Base-by-base conservation (phyloP, 225 moss, liverwort and hornwort genomes). In the Antitrichia curtipendula region DNA sequence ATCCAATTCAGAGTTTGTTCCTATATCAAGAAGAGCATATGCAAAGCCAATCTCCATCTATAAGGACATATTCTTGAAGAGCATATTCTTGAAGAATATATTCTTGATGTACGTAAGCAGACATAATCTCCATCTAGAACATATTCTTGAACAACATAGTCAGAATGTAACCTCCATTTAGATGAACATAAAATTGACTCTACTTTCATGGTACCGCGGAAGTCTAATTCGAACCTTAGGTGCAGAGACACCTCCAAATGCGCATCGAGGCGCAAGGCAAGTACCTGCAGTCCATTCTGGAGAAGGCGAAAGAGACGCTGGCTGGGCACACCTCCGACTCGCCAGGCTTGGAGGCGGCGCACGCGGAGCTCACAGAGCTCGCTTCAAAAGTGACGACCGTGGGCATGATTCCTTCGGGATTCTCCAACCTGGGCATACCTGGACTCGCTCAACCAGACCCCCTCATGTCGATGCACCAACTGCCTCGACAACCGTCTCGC, bases 211-310 rank as follows among this genome's bases (percentile, higher is more conserved):
- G 57, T 47, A 21, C 47, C 5, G 13, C 21, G 11, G 69, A 56
- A 84, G 47, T 70, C 28, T 86, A n/a, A 70, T 80, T 56, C 21
- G 6, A 80, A 77, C 54, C n/a, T 59, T 84, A 97, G 97, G 96
- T 99, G 61, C 98, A 99, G 92, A 93, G 95, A 91, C 97, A 99
- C 88, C 93, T 99, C 11, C 98, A 99, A 85, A 91, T 96, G 81
- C 97, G 98, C 21, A 99, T 99, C 81, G 97, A 99, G 89, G 98
- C 98, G 12, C 98, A 99, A 82, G 98, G 98, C 17, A 96, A 95
- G 80, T 99, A 99, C 84, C 85, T 99, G 82, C 98, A 99, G 89
- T 96, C 97, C 34, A 99, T 99, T 80, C 78, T 99, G 90, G 97
- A 99, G 94, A 99, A 97, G 88, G 98, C 98, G 14, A 94, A 97